Evolutionary conservation across 1,139 yeast genomes (phyloP).

Genomic region (Debaryomyces coudertii): DNA sequence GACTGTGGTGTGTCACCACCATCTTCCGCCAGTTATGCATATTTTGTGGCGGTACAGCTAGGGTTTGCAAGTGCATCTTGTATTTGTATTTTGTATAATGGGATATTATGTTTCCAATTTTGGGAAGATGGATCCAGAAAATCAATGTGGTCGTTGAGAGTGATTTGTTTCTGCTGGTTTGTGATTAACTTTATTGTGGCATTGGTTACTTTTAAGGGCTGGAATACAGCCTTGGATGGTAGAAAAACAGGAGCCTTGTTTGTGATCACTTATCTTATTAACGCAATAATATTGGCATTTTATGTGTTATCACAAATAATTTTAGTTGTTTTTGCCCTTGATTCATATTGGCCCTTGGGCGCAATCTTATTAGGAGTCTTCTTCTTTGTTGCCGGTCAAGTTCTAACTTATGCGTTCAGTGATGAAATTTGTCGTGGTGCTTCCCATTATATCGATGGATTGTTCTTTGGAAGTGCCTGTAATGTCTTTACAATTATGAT

Average conservation of each 20-base stretch:
- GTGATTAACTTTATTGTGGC: slow-evolving; percentile 67
- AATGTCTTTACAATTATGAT: slow-evolving; percentile 86
- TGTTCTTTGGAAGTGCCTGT: slow-evolving; percentile 80
- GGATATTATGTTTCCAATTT: slow-evolving; percentile 79
- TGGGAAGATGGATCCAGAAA: slow-evolving; percentile 90
- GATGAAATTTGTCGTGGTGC: slow-evolving; percentile 66
- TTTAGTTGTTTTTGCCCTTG: slow-evolving; percentile 67
- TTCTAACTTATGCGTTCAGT: slow-evolving; percentile 71
- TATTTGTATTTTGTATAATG: slow-evolving; percentile 68
- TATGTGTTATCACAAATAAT: slow-evolving; percentile 74
- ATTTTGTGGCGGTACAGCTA: slow-evolving; percentile 79
- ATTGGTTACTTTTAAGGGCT: slow-evolving; percentile 70
- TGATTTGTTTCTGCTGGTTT: slow-evolving; percentile 54
- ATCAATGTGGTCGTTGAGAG: slow-evolving; percentile 62
- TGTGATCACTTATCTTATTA: slow-evolving; percentile 67
- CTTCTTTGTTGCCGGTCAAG: slow-evolving; percentile 82
- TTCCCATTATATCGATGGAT: slow-evolving; percentile 87
- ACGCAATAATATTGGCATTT: slow-evolving; percentile 63
- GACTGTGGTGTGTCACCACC: slow-evolving; percentile 95
- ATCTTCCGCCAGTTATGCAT: slow-evolving; percentile 71
- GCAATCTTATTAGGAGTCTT: slow-evolving; percentile 69
- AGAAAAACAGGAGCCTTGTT: slow-evolving; percentile 66
- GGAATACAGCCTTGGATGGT: slow-evolving; percentile 51
- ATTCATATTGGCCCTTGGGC: slow-evolving; percentile 87
- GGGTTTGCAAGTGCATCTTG: slow-evolving; percentile 76